phyloP scores from a whole-genome alignment of 1,139 yeast species.

The Arxiozyma bovina region DNA sequence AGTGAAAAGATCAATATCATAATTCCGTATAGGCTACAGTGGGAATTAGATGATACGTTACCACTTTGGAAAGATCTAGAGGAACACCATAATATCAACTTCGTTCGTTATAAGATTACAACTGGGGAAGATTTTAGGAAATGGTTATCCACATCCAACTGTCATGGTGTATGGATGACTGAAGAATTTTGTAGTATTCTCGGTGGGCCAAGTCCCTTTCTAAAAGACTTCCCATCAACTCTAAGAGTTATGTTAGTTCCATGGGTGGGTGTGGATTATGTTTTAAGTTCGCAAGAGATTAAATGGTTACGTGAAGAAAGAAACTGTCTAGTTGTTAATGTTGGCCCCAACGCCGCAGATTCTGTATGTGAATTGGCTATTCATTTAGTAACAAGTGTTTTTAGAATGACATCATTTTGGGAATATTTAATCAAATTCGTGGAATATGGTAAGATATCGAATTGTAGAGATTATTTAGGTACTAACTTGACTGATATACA shows the following conservation, averaged over 20 bases:
- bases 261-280: slow-evolving; percentile 62
- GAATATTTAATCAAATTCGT: slow-evolving; percentile 36
- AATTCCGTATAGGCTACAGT: slow-evolving; percentile 10
- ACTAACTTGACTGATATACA: slow-evolving; percentile 13
- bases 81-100: slow-evolving; percentile 20
- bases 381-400: slow-evolving; percentile 49
- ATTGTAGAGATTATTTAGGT: slow-evolving; percentile 35
- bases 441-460: slow-evolving; percentile 35
- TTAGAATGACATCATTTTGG: slow-evolving; percentile 51
- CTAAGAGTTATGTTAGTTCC: slow-evolving; percentile 55
- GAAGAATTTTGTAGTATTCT: slow-evolving; percentile 47
- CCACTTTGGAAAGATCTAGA: slow-evolving; percentile 20
- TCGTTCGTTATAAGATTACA: slow-evolving; percentile 21
- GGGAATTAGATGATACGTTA: slow-evolving; percentile 10
- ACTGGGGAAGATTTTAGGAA: slow-evolving; percentile 21
- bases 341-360: slow-evolving; percentile 53
- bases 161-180: slow-evolving; percentile 55
- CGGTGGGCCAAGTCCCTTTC: slow-evolving; percentile 43
- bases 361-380: slow-evolving; percentile 72
- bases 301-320: slow-evolving; percentile 30
- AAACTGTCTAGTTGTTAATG: slow-evolving; percentile 54
- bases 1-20: slow-evolving; percentile 3
- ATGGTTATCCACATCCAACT: slow-evolving; percentile 28
- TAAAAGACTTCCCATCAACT: slow-evolving; percentile 43
- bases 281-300: slow-evolving; percentile 36